A percentile compares a stretch with the other conserved stretches of the same genome.
Evolutionary conservation across 495 filamentous ascomycete species (phyloP).

Genomic region (Penicillium macrosclerotiorum): DNA sequence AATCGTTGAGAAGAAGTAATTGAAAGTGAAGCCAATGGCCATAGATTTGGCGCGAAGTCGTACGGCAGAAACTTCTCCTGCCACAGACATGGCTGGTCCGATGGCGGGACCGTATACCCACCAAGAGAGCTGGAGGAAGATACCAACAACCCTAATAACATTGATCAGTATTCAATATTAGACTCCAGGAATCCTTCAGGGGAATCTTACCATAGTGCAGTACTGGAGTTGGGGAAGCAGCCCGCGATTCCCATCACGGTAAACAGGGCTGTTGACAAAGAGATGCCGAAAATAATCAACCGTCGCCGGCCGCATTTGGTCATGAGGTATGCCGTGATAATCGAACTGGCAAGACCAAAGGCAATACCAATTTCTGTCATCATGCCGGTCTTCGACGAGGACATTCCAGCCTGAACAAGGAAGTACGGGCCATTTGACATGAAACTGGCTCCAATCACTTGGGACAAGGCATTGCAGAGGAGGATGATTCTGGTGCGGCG

Average conservation of each 20-base stretch:
- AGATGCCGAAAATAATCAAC: constrained; percentile 20
- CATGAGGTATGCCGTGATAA: constrained; percentile 20
- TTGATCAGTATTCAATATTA: neutral
- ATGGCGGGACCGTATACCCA: constrained; percentile 21
- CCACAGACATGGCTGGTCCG: constrained; percentile 21
- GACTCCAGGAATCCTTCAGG: neutral
- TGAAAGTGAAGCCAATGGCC: constrained; percentile 24
- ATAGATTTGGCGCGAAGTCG: constrained; percentile 27
- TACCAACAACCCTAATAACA: constrained; percentile 9
- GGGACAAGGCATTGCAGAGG: constrained; percentile 18
- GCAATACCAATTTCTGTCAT: constrained; percentile 24
- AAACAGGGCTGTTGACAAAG: constrained; percentile 15
- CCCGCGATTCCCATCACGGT: constrained; percentile 24
- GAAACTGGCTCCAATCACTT: constrained; percentile 22
- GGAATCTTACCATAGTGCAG: constrained; percentile 17
- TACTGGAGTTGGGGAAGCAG: constrained; percentile 12
- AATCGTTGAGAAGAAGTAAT: constrained; percentile 19
- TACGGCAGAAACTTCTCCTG: constrained; percentile 25
- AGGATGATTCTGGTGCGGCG: constrained; percentile 31
- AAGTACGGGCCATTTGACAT: constrained; percentile 26
- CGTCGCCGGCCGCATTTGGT: constrained; percentile 15
- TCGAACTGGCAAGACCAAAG: constrained; percentile 17
- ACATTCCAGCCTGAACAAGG: constrained; percentile 22
- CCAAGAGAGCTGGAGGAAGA: constrained; percentile 17
- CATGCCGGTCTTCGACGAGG: constrained; percentile 11